Conservation (phyloP, 306 rosid species). For the Oemleria cerasiformis region DNA sequence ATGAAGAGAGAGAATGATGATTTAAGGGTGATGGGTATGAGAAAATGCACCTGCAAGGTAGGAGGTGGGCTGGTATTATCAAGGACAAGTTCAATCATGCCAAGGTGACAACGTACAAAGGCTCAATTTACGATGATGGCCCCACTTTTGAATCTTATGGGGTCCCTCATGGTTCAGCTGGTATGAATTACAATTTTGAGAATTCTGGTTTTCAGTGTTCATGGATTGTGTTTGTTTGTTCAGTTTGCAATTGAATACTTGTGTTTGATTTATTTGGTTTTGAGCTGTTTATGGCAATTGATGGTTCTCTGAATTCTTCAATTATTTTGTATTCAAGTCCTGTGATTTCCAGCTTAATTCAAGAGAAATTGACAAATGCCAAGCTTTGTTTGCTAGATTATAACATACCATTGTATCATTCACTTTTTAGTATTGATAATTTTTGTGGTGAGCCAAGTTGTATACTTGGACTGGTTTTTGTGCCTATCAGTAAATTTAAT, state of each 20-base stretch:
- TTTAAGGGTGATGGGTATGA: slow-evolving; percentile 61
- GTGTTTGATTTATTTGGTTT: neutral
- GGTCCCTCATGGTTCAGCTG: slow-evolving; percentile 86
- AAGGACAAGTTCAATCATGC: slow-evolving; percentile 39
- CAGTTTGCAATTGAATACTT: neutral
- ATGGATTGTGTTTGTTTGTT: neutral
- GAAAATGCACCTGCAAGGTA: slow-evolving; percentile 75
- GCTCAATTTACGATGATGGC: slow-evolving; percentile 77
- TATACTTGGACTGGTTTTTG: too few species aligned
- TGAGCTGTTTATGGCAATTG: neutral
- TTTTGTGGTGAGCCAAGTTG: neutral
- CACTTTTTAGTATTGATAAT: neutral
- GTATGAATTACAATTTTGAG: slow-evolving; percentile 20
- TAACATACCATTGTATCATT: too few species aligned
- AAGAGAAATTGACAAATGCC: neutral
- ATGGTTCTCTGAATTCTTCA: neutral
- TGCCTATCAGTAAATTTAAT: too few species aligned
- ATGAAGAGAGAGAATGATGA: slow-evolving; percentile 80
- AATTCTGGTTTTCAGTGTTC: neutral
- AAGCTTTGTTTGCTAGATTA: neutral
- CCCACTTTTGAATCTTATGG: slow-evolving; percentile 80
- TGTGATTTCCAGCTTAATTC: neutral
- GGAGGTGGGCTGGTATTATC: slow-evolving; percentile 75
- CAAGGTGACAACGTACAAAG: slow-evolving; percentile 55
- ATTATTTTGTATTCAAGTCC: too few species aligned